Percentiles rank a stretch among this genome's conserved stretches.
These are phyloP conservation scores for Tetradesmus obliquus DNA, from an alignment of 139 green algal genomes.

Conservation along the genomic window DNA sequence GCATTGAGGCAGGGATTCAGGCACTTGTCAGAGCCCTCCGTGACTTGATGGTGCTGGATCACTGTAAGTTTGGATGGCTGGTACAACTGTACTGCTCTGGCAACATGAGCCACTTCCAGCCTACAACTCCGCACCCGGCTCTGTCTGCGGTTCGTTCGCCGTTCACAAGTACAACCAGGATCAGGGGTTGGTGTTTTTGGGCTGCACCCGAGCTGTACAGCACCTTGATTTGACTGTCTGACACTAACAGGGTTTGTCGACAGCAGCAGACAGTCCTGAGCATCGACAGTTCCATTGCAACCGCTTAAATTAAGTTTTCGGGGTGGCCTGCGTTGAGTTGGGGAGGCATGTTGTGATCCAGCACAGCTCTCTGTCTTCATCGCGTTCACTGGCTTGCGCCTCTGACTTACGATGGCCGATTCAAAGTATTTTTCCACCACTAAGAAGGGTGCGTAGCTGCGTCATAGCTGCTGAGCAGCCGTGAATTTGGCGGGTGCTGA, in stretches of 20 bases:
- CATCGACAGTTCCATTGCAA: background rate
- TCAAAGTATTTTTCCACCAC: slow-evolving; percentile 94
- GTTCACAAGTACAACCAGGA: background rate
- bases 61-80: background rate
- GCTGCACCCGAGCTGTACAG: background rate
- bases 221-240: background rate
- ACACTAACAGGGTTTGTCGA: background rate
- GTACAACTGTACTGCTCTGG: background rate
- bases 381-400: background rate
- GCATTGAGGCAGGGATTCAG: background rate
- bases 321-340: background rate
- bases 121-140: too few relatives aligned
- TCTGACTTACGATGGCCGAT: slow-evolving; percentile 74
- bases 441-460: slow-evolving; percentile 87
- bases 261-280: background rate
- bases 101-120: background rate
- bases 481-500: background rate
- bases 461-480: background rate
- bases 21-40: background rate
- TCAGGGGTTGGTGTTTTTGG: background rate
- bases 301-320: background rate
- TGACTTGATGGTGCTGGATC: background rate
- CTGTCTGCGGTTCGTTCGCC: too few relatives aligned
- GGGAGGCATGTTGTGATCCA: background rate
- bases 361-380: background rate